Conservation (phyloP, 176 grass and related monocot species). For the Panicum miliaceum region DNA sequence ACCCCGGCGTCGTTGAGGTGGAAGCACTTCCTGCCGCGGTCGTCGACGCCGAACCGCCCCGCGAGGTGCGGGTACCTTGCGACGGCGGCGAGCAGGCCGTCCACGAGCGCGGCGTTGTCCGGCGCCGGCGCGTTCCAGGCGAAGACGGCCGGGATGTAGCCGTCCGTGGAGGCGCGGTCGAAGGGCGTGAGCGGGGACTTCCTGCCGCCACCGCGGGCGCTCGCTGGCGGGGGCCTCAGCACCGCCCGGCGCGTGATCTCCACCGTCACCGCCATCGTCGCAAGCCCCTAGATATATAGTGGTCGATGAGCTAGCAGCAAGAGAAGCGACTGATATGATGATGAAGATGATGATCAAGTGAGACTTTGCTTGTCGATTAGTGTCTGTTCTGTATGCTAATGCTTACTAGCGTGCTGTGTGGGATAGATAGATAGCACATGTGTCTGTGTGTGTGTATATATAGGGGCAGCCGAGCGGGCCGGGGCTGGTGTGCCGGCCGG, state of each 20-base stretch:
- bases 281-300: too few species aligned
- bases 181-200: slow-evolving; percentile 38
- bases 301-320: too few species aligned
- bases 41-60: slow-evolving; percentile 9
- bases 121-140: slow-evolving; percentile 41
- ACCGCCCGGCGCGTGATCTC: slow-evolving; percentile 13
- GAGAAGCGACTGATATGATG: too few species aligned
- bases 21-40: slow-evolving; percentile 17
- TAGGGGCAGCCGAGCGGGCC: too few species aligned
- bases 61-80: slow-evolving; percentile 40
- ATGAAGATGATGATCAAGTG: too few species aligned
- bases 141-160: slow-evolving; percentile 43
- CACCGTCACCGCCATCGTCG: neutral
- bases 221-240: neutral
- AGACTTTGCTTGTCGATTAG: too few species aligned
- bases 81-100: slow-evolving; percentile 12
- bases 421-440: too few species aligned
- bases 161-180: slow-evolving; percentile 48
- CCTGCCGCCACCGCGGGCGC: neutral
- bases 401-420: too few species aligned
- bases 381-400: too few species aligned
- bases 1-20: slow-evolving; percentile 34
- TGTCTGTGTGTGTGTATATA: too few species aligned
- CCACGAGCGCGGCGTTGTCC: slow-evolving; percentile 21
- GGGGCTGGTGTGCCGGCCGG: too few species aligned